phyloP scores from a whole-genome alignment of 352 stramenopile genomes.

The Phytophthora pinifolia region DNA sequence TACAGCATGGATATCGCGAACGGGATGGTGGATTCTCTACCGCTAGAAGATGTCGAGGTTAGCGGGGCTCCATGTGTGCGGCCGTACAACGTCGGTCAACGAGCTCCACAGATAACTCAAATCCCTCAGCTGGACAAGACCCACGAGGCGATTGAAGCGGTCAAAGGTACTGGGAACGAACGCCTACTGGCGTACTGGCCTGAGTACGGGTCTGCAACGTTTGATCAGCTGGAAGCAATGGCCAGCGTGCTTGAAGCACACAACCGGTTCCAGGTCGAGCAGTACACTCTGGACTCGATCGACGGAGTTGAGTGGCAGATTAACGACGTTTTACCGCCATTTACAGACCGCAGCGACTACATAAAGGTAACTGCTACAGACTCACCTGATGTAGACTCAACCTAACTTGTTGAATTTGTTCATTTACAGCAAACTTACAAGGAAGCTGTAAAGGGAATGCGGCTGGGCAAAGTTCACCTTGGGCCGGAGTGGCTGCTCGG shows the following conservation, averaged over 20 bases:
- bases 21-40: background rate
- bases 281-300: conserved; percentile 3
- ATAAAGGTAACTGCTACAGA: background rate
- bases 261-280: background rate
- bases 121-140: background rate
- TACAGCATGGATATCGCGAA: conserved; percentile 6
- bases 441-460: background rate
- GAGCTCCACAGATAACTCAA: background rate
- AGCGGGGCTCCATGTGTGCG: background rate
- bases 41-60: background rate
- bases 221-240: conserved; percentile 5
- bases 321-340: background rate
- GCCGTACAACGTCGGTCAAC: background rate
- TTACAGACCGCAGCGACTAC: background rate
- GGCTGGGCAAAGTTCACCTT: background rate
- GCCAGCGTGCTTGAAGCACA: background rate
- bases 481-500: background rate
- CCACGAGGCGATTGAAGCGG: background rate
- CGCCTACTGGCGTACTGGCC: background rate
- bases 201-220: background rate
- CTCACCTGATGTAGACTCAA: background rate
- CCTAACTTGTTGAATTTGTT: background rate
- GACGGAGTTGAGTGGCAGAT: conserved; percentile 5
- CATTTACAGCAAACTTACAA: conserved; percentile 3
- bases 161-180: background rate